Evolutionary conservation across 1,139 yeast species (phyloP), one percentile per base, ranked within the genome.

Genomic region (Debaryomyces singareniensis): DNA sequence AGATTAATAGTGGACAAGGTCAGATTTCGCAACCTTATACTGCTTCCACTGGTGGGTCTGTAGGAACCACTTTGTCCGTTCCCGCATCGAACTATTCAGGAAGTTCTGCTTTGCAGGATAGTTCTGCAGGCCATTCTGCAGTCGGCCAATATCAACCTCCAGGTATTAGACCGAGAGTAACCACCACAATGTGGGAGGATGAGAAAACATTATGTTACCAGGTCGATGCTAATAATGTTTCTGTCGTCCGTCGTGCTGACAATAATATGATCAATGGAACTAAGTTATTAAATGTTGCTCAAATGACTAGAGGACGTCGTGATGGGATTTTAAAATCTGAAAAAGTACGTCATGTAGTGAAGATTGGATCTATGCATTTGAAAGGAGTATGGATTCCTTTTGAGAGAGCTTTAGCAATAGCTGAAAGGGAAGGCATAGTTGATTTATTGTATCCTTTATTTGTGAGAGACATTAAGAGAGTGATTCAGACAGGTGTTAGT

Each of bases 371-470:
- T 13, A 89, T 89, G 96, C 95, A 89, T 54, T 68, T 89, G 47
- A 89, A 89, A 59, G 98, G 98, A 31, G 97, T 89, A 28, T 89
- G 97, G 97, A 87, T 89, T 41, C 96, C 97, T 1, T 87, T 87
- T 54, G 96, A 89, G 43, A 69, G 96, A 32, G 97, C 96, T 1
- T 64, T 84, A 30, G 83, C 85, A 16, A 82, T 89, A 77, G 96
- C 96, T 20, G 87, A 84, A 58, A 69, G 84, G 44, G 96, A 89
- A 57, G 81, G 85, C 28, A 86, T 89, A 37, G 86, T 82, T 25
- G 96, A 87, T 50, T 54, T 80, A 41, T 68, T 89, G 41, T 87
- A 85, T 51, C 96, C 96, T 2, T 66, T 87, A 39, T 86, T 87
- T 58, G 96, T 86, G 26, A 75, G 84, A 40, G 95, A 87, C 54